Evolutionary conservation across 768 basidiomycete species (phyloP).

Genomic region (Neoboletus subvelutipes): DNA sequence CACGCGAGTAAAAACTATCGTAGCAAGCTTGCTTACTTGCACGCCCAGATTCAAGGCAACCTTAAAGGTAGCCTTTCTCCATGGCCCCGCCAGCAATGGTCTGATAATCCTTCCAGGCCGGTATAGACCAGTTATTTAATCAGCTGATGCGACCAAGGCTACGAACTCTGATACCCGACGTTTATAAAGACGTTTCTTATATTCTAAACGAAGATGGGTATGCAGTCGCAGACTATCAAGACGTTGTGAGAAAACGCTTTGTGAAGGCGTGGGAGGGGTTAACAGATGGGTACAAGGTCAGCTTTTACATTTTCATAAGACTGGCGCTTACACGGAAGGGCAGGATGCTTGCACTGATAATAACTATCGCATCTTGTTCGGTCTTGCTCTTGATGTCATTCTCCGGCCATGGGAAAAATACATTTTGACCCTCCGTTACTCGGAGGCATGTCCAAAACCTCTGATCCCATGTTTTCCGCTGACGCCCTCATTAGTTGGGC

Average conservation of each 20-base stretch:
- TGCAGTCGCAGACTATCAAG: slow-evolving; percentile 78
- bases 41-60: slow-evolving; percentile 67
- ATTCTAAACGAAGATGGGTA: slow-evolving; percentile 88
- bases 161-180: slow-evolving; percentile 78
- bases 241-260: slow-evolving; percentile 87
- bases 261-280: slow-evolving; percentile 83
- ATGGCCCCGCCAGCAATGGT: not conserved
- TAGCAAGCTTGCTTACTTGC: slow-evolving; percentile 53
- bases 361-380: slow-evolving; percentile 87
- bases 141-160: slow-evolving; percentile 88
- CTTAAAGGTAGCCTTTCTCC: slow-evolving; percentile 58
- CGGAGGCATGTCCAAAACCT: slow-evolving; percentile 58
- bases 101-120: slow-evolving; percentile 47
- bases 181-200: slow-evolving; percentile 90
- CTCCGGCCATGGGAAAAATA: slow-evolving; percentile 97
- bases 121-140: slow-evolving; percentile 93
- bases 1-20: slow-evolving; percentile 43
- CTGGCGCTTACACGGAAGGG: slow-evolving; percentile 1
- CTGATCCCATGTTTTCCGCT: not conserved
- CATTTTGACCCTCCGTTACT: slow-evolving; percentile 75
- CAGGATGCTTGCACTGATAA: slow-evolving; percentile 85
- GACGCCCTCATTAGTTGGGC: slow-evolving; percentile 61
- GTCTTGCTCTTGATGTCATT: slow-evolving; percentile 79
- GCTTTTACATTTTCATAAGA: not conserved
- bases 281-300: slow-evolving; percentile 84